Conservation (phyloP, 2,329 filamentous ascomycete genomes). For the Fusarium xylarioides region DNA sequence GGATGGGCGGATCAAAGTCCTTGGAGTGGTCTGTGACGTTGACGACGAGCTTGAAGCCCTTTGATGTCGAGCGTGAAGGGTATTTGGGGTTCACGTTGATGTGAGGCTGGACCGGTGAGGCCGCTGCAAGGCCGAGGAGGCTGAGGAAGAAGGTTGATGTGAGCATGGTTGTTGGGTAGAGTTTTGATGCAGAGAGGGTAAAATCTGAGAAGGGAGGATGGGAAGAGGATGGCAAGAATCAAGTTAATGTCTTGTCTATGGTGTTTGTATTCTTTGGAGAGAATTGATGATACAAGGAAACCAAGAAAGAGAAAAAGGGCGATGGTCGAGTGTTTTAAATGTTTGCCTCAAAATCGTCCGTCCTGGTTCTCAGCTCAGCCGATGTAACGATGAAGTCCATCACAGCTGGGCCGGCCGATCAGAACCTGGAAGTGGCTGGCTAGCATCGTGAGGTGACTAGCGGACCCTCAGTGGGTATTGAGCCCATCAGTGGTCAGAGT, state of each 20-base stretch:
- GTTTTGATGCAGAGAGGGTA: neutral
- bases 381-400: slow-evolving; percentile 30
- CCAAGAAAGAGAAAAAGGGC: slow-evolving; percentile 20
- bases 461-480: slow-evolving; percentile 20
- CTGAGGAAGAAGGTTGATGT: slow-evolving; percentile 36
- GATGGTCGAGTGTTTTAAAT: slow-evolving; percentile 22
- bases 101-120: slow-evolving; percentile 34
- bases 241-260: neutral
- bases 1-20: slow-evolving; percentile 54
- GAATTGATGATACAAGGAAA: slow-evolving; percentile 1
- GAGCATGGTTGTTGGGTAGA: slow-evolving; percentile 31
- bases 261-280: neutral
- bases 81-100: slow-evolving; percentile 23
- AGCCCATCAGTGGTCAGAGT: slow-evolving; percentile 2
- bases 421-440: slow-evolving; percentile 12
- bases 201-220: neutral
- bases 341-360: slow-evolving; percentile 10
- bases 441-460: slow-evolving; percentile 11
- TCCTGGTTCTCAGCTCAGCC: slow-evolving; percentile 9
- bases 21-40: slow-evolving; percentile 54
- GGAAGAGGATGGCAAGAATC: neutral
- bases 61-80: slow-evolving; percentile 29
- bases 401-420: slow-evolving; percentile 10
- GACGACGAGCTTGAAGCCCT: slow-evolving; percentile 54
- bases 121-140: slow-evolving; percentile 39